Conservation (phyloP, 208 protist genomes). For the Trypanosoma vivax region DNA sequence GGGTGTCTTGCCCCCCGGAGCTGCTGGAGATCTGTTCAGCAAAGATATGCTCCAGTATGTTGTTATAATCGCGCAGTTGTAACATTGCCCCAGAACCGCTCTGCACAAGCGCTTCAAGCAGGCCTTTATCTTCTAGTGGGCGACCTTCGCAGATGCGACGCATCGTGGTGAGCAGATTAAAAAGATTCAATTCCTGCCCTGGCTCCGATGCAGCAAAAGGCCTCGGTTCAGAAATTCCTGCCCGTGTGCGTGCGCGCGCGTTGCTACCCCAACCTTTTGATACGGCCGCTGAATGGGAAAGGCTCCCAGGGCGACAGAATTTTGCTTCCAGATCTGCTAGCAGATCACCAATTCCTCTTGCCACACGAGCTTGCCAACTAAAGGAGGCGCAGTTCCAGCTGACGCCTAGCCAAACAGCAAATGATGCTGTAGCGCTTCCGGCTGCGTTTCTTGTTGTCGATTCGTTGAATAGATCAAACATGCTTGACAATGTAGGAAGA, state of each 20-base stretch:
- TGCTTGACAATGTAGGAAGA: constrained; percentile 9
- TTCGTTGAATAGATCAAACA: constrained; percentile 15
- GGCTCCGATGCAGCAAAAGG: background rate
- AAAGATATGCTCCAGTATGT: constrained; percentile 12
- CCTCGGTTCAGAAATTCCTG: background rate
- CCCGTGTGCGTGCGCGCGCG: background rate
- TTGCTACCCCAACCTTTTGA: too few relatives aligned
- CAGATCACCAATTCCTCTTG: constrained; percentile 5
- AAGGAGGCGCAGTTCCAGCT: constrained; percentile 67
- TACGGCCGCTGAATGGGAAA: too few relatives aligned
- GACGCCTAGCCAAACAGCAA: constrained; percentile 49
- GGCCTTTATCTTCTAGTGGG: constrained; percentile 2
- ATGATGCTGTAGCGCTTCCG: constrained; percentile 56
- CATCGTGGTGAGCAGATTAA: constrained; percentile 15
- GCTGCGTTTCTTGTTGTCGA: constrained; percentile 16
- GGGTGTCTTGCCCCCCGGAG: background rate
- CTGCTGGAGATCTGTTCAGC: constrained; percentile 2
- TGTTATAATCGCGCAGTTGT: constrained; percentile 7
- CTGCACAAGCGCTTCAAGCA: constrained; percentile 15
- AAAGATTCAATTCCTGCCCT: constrained; percentile 11
- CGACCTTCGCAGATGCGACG: constrained; percentile 20
- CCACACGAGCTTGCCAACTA: constrained; percentile 36
- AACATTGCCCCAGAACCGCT: constrained; percentile 1
- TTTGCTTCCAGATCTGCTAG: constrained; percentile 7
- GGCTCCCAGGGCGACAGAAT: background rate